Conservation (phyloP, 495 filamentous ascomycete genomes). For the Cairneyella variabilis region DNA sequence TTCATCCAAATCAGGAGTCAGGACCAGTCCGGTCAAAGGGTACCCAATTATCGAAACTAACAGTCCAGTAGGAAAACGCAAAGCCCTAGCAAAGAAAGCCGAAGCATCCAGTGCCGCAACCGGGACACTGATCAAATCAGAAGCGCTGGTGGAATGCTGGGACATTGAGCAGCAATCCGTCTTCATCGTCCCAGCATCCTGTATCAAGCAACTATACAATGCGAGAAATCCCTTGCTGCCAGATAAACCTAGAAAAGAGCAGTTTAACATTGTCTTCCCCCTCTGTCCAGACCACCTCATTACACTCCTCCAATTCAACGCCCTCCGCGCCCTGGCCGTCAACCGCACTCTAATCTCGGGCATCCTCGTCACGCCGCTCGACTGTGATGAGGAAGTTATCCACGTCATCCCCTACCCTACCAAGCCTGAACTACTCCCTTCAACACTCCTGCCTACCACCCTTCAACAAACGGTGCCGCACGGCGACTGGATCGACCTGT, state of each 20-base stretch:
- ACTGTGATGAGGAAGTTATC: constrained; percentile 30
- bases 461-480: constrained; percentile 29
- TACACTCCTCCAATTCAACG: constrained; percentile 44
- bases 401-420: constrained; percentile 32
- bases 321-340: constrained; percentile 35
- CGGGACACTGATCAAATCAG: constrained; percentile 27
- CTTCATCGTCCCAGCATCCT: constrained; percentile 30
- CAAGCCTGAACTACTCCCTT: constrained; percentile 25
- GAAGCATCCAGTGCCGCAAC: constrained; percentile 24
- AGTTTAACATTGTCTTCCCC: constrained; percentile 33
- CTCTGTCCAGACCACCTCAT: constrained; percentile 43
- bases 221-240: constrained; percentile 30
- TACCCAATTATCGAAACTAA: constrained; percentile 24
- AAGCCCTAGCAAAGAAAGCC: constrained; percentile 31
- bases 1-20: constrained; percentile 19
- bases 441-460: constrained; percentile 27
- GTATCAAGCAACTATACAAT: constrained; percentile 37
- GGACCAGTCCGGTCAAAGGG: constrained; percentile 15
- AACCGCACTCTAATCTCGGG: constrained; percentile 37
- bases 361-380: constrained; percentile 28
- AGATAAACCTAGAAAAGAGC: constrained; percentile 26
- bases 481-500: constrained; percentile 36
- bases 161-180: constrained; percentile 32
- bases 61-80: constrained; percentile 33
- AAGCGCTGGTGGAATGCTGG: constrained; percentile 37